phyloP scores from a whole-genome alignment of 345 rosid species.

The Gossypium sturtianum region DNA sequence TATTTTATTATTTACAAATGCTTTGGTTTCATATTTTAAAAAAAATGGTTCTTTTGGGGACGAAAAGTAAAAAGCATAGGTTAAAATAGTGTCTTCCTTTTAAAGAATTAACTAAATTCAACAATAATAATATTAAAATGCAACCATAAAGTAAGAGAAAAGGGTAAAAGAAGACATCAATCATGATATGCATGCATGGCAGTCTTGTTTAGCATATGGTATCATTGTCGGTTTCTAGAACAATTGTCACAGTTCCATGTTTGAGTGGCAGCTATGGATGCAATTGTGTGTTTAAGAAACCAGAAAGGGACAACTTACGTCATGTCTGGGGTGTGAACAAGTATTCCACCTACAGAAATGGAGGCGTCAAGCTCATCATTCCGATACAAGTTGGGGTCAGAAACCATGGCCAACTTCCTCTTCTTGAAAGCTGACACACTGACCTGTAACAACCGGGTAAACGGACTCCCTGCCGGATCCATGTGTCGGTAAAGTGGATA shows the following conservation, averaged over 20 bases:
- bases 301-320: conserved; percentile 27
- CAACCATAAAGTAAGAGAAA: background rate
- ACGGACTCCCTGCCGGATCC: conserved; percentile 85
- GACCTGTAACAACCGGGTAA: conserved; percentile 78
- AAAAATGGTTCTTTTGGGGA: no score
- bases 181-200: conserved; percentile 2
- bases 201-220: background rate
- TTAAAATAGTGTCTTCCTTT: background rate
- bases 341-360: conserved; percentile 64
- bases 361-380: conserved; percentile 68
- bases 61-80: no score
- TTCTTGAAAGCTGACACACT: conserved; percentile 58
- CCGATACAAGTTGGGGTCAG: conserved; percentile 37
- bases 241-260: no score
- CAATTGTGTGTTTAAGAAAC: background rate
- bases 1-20: background rate
- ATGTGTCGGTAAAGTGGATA: conserved; percentile 41
- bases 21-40: no score
- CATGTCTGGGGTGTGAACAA: conserved; percentile 59
- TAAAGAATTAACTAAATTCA: background rate
- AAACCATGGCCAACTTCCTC: conserved; percentile 36
- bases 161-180: background rate
- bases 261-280: no score
- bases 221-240: no score
- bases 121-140: background rate